Conservation (phyloP, 2,329 filamentous ascomycete genomes). For the Calonectria crousiana region DNA sequence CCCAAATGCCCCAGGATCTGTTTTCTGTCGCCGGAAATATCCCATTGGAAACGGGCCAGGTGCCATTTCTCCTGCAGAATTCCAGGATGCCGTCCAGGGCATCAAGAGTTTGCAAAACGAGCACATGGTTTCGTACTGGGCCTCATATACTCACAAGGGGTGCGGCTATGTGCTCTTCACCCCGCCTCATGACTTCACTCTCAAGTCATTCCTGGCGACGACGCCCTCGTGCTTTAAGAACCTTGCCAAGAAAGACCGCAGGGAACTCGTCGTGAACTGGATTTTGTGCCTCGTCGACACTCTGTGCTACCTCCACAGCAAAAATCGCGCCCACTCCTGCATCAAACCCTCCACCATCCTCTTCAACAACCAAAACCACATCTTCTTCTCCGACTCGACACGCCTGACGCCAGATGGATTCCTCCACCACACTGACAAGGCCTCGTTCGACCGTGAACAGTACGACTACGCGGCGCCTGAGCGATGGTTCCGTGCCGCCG, state of each 20-base stretch:
- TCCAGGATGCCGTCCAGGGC: conserved; percentile 70
- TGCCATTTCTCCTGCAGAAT: conserved; percentile 63
- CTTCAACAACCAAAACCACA: conserved; percentile 73
- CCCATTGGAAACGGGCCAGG: conserved; percentile 60
- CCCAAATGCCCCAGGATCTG: conserved; percentile 68
- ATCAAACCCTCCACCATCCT: conserved; percentile 80
- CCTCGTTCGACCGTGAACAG: conserved; percentile 72
- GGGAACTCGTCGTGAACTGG: conserved; percentile 76
- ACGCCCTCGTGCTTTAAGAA: conserved; percentile 73
- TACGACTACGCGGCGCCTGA: conserved; percentile 83
- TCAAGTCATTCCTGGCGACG: conserved; percentile 75
- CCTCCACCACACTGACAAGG: conserved; percentile 57
- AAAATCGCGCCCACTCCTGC: conserved; percentile 73
- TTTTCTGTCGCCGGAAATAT: conserved; percentile 70
- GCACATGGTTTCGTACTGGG: conserved; percentile 78
- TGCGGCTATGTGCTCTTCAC: conserved; percentile 75
- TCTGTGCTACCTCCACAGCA: conserved; percentile 74
- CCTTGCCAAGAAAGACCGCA: conserved; percentile 69
- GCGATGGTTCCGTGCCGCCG: conserved; percentile 62
- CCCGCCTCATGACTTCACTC: conserved; percentile 74
- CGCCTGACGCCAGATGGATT: conserved; percentile 58
- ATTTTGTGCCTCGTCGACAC: conserved; percentile 79
- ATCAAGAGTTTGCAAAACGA: conserved; percentile 72
- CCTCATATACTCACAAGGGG: conserved; percentile 75
- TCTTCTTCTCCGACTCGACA: conserved; percentile 75